These are phyloP conservation scores for Paramecium bursaria DNA, from an alignment of 73 alveolate genomes.

Conservation along the genomic window DNA sequence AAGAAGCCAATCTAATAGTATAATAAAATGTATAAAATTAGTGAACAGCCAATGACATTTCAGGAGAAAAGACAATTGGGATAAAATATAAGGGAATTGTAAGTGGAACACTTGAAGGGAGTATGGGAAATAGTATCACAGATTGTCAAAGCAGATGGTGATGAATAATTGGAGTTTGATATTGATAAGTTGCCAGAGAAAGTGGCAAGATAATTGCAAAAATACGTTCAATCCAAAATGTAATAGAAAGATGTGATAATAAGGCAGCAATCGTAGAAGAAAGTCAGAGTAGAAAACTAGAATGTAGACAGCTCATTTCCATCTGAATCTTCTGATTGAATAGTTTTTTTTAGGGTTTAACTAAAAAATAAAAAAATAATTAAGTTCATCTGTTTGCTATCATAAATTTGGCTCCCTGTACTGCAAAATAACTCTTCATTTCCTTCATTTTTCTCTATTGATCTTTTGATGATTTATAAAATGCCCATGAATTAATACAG, in stretches of 20 bases:
- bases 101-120: conserved; percentile 66
- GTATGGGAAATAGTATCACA: conserved; percentile 66
- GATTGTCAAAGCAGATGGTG: conserved; percentile 26
- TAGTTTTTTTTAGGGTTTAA: no score
- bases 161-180: conserved; percentile 86
- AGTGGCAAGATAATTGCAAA: conserved; percentile 82
- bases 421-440: not conserved
- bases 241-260: not conserved
- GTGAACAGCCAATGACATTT: conserved; percentile 51
- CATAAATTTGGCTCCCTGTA: no score
- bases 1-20: not conserved
- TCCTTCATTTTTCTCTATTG: conserved; percentile 43
- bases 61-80: conserved; percentile 61
- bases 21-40: not conserved
- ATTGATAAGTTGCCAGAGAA: conserved; percentile 82
- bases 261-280: not conserved
- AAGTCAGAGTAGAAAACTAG: not conserved
- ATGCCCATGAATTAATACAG: conserved; percentile 44
- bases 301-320: conserved; percentile 41
- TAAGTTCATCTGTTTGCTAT: no score
- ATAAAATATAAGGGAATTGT: conserved; percentile 51
- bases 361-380: no score
- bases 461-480: conserved; percentile 38
- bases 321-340: conserved; percentile 59
- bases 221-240: conserved; percentile 71